Conservation (phyloP, 2,329 filamentous ascomycete genomes). For the Alternaria metachromatica region DNA sequence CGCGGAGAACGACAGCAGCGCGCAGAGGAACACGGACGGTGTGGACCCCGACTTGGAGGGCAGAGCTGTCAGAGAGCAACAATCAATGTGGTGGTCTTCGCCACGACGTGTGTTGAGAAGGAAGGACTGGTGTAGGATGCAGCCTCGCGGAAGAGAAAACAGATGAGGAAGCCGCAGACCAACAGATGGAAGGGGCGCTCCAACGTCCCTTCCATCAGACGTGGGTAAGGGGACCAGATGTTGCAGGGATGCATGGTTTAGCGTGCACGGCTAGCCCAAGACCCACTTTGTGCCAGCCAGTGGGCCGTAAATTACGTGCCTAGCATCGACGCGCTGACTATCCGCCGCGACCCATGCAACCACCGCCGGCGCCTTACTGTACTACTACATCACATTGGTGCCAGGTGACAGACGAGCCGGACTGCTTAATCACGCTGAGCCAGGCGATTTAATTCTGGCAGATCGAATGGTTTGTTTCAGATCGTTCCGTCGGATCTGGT, state of each 20-base stretch:
- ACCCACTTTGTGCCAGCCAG: constrained; percentile 12
- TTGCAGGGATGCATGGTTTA: background rate
- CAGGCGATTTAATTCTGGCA: background rate
- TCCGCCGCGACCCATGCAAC: constrained; percentile 7
- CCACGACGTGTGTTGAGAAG: constrained; percentile 17
- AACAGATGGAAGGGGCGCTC: constrained; percentile 32
- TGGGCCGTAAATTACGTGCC: constrained; percentile 23
- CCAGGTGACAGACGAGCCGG: background rate
- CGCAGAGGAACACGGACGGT: constrained; percentile 25
- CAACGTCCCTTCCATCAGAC: constrained; percentile 30
- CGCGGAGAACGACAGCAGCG: constrained; percentile 34
- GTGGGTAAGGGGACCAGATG: constrained; percentile 17
- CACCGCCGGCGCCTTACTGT: background rate
- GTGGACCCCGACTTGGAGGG: constrained; percentile 15
- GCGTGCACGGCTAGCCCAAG: background rate
- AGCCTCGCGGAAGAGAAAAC: constrained; percentile 26
- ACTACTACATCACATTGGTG: background rate
- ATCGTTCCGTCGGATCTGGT: constrained; percentile 22
- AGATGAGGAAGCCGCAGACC: constrained; percentile 31
- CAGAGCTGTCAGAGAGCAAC: constrained; percentile 7
- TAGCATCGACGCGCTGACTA: constrained; percentile 18
- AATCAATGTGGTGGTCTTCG: constrained; percentile 15
- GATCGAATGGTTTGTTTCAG: background rate
- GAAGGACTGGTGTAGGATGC: constrained; percentile 17
- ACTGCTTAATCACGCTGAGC: background rate